Percentiles rank a stretch among this genome's conserved stretches.
These are phyloP conservation scores for Aspergillus pseudoterreus DNA, from an alignment of 2,329 filamentous ascomycete genomes.

Conservation along the genomic window DNA sequence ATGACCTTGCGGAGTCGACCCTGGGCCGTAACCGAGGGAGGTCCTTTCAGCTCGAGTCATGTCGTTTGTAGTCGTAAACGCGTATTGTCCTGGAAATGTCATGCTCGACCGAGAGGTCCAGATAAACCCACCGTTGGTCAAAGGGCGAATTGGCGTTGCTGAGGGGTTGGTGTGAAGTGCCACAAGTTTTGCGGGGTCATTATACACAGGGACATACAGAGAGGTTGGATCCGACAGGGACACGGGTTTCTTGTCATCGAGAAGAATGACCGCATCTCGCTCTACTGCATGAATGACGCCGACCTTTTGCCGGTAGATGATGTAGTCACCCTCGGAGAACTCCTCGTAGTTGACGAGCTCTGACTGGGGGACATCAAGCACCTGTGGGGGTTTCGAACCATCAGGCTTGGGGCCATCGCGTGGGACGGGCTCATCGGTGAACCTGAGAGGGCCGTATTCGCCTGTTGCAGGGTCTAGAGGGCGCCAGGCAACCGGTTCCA, in stretches of 20 bases:
- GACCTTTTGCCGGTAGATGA: conserved; percentile 55
- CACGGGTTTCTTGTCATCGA: conserved; percentile 54
- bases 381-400: conserved; percentile 15
- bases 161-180: conserved; percentile 11
- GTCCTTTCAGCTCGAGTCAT: conserved; percentile 50
- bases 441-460: conserved; percentile 18
- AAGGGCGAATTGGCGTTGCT: conserved; percentile 1
- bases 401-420: neutral
- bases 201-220: conserved; percentile 34
- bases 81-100: conserved; percentile 38
- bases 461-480: conserved; percentile 18
- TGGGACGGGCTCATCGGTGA: conserved; percentile 14
- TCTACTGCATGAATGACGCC: conserved; percentile 50
- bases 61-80: conserved; percentile 50
- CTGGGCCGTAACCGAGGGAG: conserved; percentile 47
- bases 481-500: conserved; percentile 30
- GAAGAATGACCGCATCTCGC: conserved; percentile 49
- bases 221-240: conserved; percentile 47
- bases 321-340: conserved; percentile 48
- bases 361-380: conserved; percentile 41
- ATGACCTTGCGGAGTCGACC: conserved; percentile 50
- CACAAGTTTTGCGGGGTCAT: conserved; percentile 19
- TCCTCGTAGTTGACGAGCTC: conserved; percentile 47
- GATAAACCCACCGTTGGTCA: conserved; percentile 5
- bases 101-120: conserved; percentile 9